A percentile compares a stretch with the other conserved stretches of the same genome.
Conservation (phyloP, 2,329 filamentous ascomycete genomes). For the Trichoderma pleuroti region DNA sequence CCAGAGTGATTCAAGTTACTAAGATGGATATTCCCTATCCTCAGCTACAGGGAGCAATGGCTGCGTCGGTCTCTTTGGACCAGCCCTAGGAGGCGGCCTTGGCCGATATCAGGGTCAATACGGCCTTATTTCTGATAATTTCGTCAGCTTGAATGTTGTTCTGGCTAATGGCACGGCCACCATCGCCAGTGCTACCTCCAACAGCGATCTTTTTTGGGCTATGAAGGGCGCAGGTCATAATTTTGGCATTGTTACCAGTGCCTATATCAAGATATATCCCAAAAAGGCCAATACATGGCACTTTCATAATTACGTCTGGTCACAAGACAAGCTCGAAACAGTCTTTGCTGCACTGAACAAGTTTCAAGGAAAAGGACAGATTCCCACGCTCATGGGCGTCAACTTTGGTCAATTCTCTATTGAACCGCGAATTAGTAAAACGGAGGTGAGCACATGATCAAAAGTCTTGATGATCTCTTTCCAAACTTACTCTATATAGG, state of each 20-base stretch:
- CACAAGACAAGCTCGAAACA: not conserved
- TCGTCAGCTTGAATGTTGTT: constrained; percentile 33
- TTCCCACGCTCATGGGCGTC: not conserved
- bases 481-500: not conserved
- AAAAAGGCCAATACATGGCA: not conserved
- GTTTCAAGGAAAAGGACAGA: not conserved
- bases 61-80: constrained; percentile 30
- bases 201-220: constrained; percentile 37
- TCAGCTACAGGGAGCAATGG: not conserved
- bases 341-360: not conserved
- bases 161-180: constrained; percentile 29
- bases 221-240: constrained; percentile 34
- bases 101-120: constrained; percentile 31
- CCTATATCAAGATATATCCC: constrained; percentile 31
- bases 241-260: constrained; percentile 33
- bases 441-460: not conserved
- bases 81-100: constrained; percentile 32
- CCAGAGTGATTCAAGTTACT: not conserved
- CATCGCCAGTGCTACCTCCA: constrained; percentile 22
- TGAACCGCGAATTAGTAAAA: not conserved
- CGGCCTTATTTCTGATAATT: constrained; percentile 34
- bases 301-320: not conserved
- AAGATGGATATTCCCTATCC: not conserved
- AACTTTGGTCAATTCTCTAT: constrained; percentile 8
- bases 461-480: fast-evolving